phyloP scores from a whole-genome alignment of 2,329 filamentous ascomycete species.

The Coniochaeta sp. region DNA sequence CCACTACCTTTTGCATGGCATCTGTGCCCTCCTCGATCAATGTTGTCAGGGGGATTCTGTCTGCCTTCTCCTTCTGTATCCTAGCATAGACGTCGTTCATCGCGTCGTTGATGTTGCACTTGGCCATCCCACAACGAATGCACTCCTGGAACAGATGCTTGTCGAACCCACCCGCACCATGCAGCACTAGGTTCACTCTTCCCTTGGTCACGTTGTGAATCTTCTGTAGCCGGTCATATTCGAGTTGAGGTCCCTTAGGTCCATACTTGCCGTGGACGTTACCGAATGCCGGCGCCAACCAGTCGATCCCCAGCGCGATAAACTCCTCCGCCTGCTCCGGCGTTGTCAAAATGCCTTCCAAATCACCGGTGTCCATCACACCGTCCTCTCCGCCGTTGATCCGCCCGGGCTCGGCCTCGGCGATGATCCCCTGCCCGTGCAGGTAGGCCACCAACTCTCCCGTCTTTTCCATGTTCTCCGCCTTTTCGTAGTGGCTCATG shows the following conservation, averaged over 20 bases:
- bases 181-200: slow-evolving; percentile 12
- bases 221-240: slow-evolving; percentile 40
- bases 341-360: slow-evolving; percentile 42
- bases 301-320: slow-evolving; percentile 54
- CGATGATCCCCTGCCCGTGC: slow-evolving; percentile 54
- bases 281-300: slow-evolving; percentile 56
- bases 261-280: slow-evolving; percentile 61
- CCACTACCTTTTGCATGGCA: slow-evolving; percentile 13
- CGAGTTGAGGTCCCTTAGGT: slow-evolving; percentile 42
- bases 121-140: slow-evolving; percentile 10
- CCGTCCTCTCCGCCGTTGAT: slow-evolving; percentile 59
- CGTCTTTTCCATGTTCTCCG: slow-evolving; percentile 59
- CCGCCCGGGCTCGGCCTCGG: slow-evolving; percentile 60
- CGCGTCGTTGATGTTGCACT: slow-evolving; percentile 11
- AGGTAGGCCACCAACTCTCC: slow-evolving; percentile 54
- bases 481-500: slow-evolving; percentile 66
- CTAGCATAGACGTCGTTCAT: slow-evolving; percentile 3
- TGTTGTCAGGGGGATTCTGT: slow-evolving; percentile 12
- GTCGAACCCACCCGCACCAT: slow-evolving; percentile 15
- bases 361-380: slow-evolving; percentile 40
- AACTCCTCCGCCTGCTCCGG: slow-evolving; percentile 54
- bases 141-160: slow-evolving; percentile 9
- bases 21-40: slow-evolving; percentile 15
- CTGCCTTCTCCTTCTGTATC: slow-evolving; percentile 10
- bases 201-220: slow-evolving; percentile 22